phyloP scores from a whole-genome alignment of 345 rosid genomes.

The Acer campestre region DNA sequence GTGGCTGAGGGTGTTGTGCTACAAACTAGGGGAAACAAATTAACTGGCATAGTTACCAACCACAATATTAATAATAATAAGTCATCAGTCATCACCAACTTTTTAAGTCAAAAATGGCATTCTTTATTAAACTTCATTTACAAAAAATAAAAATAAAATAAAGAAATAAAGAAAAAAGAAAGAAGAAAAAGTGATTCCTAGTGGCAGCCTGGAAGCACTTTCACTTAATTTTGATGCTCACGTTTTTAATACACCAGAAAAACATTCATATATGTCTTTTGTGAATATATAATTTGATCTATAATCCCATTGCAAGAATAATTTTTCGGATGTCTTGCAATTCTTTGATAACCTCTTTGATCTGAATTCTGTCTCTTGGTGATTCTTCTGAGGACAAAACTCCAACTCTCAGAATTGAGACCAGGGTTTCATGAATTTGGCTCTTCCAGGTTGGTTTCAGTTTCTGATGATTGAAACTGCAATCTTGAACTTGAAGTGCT shows the following conservation, averaged over 20 bases:
- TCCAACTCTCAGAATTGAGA: constrained; percentile 20
- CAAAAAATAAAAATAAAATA: background rate
- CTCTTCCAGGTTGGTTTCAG: background rate
- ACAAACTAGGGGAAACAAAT: background rate
- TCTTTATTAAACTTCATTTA: background rate
- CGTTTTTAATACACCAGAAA: background rate
- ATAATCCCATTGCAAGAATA: background rate
- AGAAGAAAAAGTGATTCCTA: background rate
- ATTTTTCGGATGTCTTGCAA: constrained; percentile 3
- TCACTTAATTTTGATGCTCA: background rate
- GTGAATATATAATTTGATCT: background rate
- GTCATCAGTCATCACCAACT: background rate
- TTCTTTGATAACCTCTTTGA: constrained; percentile 11
- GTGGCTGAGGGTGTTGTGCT: background rate
- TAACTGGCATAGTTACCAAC: no score
- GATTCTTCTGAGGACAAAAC: constrained; percentile 26
- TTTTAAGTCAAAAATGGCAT: background rate
- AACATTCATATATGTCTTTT: background rate
- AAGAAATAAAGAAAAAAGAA: no score
- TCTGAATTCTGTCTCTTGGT: constrained; percentile 20
- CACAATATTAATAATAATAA: no score
- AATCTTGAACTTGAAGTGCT: background rate
- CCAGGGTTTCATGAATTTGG: constrained; percentile 20
- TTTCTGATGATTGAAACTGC: background rate
- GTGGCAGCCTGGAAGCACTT: background rate